Conservation (phyloP, 2,329 filamentous ascomycete species). For the Penicillium vulpinum region DNA sequence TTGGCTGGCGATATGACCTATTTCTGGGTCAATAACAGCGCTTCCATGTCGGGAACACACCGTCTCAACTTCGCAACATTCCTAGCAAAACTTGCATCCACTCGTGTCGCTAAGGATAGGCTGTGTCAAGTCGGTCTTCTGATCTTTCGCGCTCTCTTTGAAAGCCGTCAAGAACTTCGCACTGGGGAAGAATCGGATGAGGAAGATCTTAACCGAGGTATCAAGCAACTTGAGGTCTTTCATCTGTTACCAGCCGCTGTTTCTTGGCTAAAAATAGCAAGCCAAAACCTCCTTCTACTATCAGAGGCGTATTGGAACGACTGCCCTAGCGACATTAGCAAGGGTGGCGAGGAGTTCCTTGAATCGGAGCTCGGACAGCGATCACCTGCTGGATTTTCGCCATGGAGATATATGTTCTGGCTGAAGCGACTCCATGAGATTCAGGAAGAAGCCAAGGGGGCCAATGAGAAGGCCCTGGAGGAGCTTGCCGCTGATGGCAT, state of each 20-base stretch:
- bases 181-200: constrained; percentile 16
- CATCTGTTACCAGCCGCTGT: constrained; percentile 20
- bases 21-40: constrained; percentile 19
- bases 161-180: constrained; percentile 14
- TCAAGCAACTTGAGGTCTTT: constrained; percentile 11
- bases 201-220: constrained; percentile 11
- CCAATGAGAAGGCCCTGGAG: constrained; percentile 18
- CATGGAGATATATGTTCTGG: constrained; percentile 32
- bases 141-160: constrained; percentile 21
- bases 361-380: constrained; percentile 26
- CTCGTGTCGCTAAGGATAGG: constrained; percentile 20
- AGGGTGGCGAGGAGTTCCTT: constrained; percentile 19
- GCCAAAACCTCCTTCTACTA: constrained; percentile 20
- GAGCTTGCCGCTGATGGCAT: constrained; percentile 23
- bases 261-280: constrained; percentile 21
- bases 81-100: constrained; percentile 27
- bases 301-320: constrained; percentile 24
- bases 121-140: constrained; percentile 24
- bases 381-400: constrained; percentile 23
- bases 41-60: constrained; percentile 18
- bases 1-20: constrained; percentile 24
- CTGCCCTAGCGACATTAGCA: constrained; percentile 18
- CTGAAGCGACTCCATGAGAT: constrained; percentile 28
- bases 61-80: constrained; percentile 24
- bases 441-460: constrained; percentile 19